Evolutionary conservation across 345 rosid species (phyloP), one percentile per base, ranked within the genome.

Genomic region (Erucastrum elatum): DNA sequence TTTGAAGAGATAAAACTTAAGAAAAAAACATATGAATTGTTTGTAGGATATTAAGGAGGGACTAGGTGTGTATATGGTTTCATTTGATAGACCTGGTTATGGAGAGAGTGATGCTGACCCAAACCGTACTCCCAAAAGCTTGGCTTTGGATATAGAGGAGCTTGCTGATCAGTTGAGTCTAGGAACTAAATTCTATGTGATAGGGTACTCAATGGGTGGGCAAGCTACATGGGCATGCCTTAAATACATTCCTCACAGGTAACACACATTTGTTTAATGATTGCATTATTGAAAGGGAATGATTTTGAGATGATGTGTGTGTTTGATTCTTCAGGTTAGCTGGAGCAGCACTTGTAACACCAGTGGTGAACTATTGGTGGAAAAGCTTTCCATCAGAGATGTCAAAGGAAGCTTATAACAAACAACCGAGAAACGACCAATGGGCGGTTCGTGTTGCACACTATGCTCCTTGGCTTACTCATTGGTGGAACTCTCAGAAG

Each of bases 401-500:
- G 4, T 85, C 90, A 8, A 83, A 56, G 2, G 90, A 86, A 80
- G 87, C 86, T 33, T 88, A 74, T 81, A 8, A 70, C 71, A 71
- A 59, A 62, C 87, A 80, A 76, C 44, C 81, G 2, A 80, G 11
- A 3, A 87, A 75, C 53, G 90, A 87, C 61, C 90, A 81, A 66
- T 88, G 95, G 95, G 69, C 88, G 8, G 77, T 80, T 49, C 84
- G 92, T 68, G 90, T 87, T 77, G 85, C 85, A 77, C 92, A 88
- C 68, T 84, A 87, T 21, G 77, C 82, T 41, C 90, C 92, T 61
- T 88, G 88, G 92, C 91, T 90, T 12, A 72, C 71, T 21, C 80
- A 90, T 72, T 90, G 95, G 95, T 88, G 92, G 95, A 88, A 90
- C 79, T 82, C 90, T 7, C 92, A 86, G 67, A 86, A 77, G 58